These are phyloP conservation scores for Mycena albidolilacea DNA, from an alignment of 768 basidiomycete species.

Conservation along the genomic window DNA sequence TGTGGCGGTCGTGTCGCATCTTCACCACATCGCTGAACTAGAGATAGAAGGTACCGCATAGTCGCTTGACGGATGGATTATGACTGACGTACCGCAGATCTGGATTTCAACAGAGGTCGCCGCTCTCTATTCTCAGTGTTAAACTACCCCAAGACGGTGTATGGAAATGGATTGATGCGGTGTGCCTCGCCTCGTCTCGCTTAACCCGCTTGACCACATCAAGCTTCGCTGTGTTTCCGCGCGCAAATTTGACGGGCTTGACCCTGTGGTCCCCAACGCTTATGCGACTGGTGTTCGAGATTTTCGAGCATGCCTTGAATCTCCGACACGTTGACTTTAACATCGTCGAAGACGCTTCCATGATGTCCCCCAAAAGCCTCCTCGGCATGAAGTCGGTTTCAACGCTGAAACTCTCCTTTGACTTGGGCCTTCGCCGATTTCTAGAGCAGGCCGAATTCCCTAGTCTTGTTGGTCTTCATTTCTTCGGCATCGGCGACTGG, in stretches of 20 bases:
- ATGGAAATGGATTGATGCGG: constrained; percentile 32
- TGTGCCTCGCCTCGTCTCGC: constrained; percentile 24
- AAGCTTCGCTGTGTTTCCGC: constrained; percentile 14
- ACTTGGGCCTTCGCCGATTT: constrained; percentile 10
- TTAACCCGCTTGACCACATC: constrained; percentile 9
- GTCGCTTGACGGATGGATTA: neutral
- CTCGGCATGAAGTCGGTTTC: constrained; percentile 18
- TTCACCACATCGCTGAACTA: constrained; percentile 26
- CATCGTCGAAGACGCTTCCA: constrained; percentile 11
- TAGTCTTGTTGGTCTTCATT: neutral
- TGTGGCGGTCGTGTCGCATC: neutral
- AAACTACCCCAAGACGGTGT: constrained; percentile 20
- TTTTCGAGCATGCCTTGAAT: constrained; percentile 18
- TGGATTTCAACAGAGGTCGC: neutral
- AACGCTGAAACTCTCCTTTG: constrained; percentile 15
- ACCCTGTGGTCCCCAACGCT: constrained; percentile 14
- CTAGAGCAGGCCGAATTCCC: constrained; percentile 24
- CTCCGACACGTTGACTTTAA: constrained; percentile 26
- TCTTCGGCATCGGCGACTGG: neutral
- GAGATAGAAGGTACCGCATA: constrained; percentile 16
- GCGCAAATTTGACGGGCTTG: constrained; percentile 15
- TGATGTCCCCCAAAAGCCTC: neutral
- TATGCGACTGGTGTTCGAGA: constrained; percentile 14
- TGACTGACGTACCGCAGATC: neutral
- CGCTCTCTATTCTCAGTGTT: constrained; percentile 13